Evolutionary conservation across 1,284 basidiomycete species (phyloP), one percentile per base, ranked within the genome.

Genomic region (Ganoderma resinaceum): DNA sequence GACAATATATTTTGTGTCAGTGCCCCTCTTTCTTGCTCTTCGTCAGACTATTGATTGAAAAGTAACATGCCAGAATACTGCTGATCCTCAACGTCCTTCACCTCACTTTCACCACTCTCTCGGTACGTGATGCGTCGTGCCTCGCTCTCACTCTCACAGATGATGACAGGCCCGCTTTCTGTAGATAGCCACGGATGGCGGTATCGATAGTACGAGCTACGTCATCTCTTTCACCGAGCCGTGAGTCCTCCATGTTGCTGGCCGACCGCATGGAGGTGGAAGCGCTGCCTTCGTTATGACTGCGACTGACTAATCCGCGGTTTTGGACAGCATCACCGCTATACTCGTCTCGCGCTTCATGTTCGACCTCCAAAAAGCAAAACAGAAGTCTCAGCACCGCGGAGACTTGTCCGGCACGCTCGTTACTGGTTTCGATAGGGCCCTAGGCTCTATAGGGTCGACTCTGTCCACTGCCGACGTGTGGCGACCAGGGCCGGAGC

Each of bases 331-430:
- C 4, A 60, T 65, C 40, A 65, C 57, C 18, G 55, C 64, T 12
- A 65, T 65, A 26, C 40, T 65, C 33, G 42, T 60, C 26, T 60
- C 64, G 18, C 55, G 57, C 23, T 65, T 61, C 64, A 59, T 65
- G 55, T 35, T 65, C 31, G 59, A 65, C 23, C 58, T 65, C 16
- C 64, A 64, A 9, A 35, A 35, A 3, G 53, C 40, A 5, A 64
- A 58, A 16, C 37, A 29, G 37, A 12, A 53, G 37, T 33, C 63
- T 6, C 26, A 58, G 16, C 53, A 55, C 8, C 53, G 53, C 14
- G 18, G 12, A 29, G 53, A 33, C 29, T 8, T 18, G 5, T 55
- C 29, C 14, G 61, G 52, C 7, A 29, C 61, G 61, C 16, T 31
- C 29, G n/a, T 7, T 29, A 2, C 61, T 14, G 46, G 33, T 20